Base-by-base conservation (phyloP, 768 basidiomycete genomes). In the Termitomyces sp. region DNA sequence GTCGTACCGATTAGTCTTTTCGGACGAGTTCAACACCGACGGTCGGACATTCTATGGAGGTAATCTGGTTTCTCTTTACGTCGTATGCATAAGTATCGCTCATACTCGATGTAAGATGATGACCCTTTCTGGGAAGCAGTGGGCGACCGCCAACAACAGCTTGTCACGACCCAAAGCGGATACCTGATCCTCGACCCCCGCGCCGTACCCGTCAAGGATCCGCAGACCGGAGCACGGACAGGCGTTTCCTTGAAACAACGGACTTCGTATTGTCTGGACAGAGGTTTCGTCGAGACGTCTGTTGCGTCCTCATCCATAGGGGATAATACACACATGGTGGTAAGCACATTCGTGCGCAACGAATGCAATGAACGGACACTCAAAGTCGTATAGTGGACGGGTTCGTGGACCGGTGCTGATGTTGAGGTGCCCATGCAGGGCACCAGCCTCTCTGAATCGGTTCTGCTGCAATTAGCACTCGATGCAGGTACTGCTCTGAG, bases 1-100 rank as follows among this genome's bases (percentile, higher is more conserved):
- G 52, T 56, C 68, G 10, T 87, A 85, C 61, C 72, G 78, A 28
- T 65, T 83, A 54, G 72, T 83, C 25, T 87, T 84, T 65, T 80
- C 79, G 6, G 85, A 87, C 64, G 85, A 88, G 72, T 88, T 86
- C 65, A 76, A 84, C 46, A 64, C 63, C 19, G 79, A 81, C 0
- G 83, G 82, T 0, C 68, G 80, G 23, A 45, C 58, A 1, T 64
- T 63, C 23, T 51, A 46, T 10, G 28, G 42, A 45, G 57, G 60
- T 59, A 32, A n/a, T 35, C 10, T 19, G 8, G 16, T 10, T 32
- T 14, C n/a, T 19, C 28, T 14, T 39, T 55, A 30, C 3, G 54
- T 54, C 14, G 21, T 39, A 9, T 50, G 23, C 46, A 12, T 43
- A 17, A 52, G 21, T 5, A 6, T 19, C 30, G 5, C 28, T 54